These are phyloP conservation scores for Eucalyptus camaldulensis DNA, from an alignment of 345 rosid genomes.

Conservation along the genomic window DNA sequence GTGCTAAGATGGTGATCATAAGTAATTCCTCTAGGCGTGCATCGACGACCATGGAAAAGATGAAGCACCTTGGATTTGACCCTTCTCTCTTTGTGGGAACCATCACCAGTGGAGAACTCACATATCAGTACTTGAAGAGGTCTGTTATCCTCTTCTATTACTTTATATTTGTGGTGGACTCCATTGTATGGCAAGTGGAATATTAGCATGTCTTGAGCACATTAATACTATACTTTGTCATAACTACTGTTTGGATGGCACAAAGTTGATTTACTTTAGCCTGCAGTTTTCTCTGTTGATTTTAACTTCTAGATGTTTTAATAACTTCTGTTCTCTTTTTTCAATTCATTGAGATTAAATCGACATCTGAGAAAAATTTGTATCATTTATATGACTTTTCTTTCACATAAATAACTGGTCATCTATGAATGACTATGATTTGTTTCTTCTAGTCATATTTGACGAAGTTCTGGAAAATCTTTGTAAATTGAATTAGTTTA, in stretches of 20 bases:
- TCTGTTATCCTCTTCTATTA: background rate
- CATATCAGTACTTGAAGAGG: conserved; percentile 76
- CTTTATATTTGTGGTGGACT: background rate
- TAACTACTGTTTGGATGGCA: background rate
- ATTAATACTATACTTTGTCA: background rate
- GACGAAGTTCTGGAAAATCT: background rate
- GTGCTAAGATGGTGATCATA: conserved; percentile 77
- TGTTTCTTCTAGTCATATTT: background rate
- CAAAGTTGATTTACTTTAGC: background rate
- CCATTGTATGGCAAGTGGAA: background rate
- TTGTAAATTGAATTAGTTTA: background rate
- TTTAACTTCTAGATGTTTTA: background rate
- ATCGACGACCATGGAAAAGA: conserved; percentile 57
- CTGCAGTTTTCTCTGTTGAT: background rate
- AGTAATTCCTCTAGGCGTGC: conserved; percentile 96
- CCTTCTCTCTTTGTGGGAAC: conserved; percentile 84
- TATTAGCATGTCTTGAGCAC: background rate
- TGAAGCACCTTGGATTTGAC: conserved; percentile 87
- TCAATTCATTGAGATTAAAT: background rate
- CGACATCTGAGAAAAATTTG: background rate
- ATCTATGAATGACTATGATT: background rate
- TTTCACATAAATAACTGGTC: background rate
- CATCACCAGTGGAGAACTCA: conserved; percentile 86
- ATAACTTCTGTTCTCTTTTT: background rate
- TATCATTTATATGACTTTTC: background rate